Evolutionary conservation across 148 eudicot species (phyloP).

Genomic region (Suaeda aralocaspica): DNA sequence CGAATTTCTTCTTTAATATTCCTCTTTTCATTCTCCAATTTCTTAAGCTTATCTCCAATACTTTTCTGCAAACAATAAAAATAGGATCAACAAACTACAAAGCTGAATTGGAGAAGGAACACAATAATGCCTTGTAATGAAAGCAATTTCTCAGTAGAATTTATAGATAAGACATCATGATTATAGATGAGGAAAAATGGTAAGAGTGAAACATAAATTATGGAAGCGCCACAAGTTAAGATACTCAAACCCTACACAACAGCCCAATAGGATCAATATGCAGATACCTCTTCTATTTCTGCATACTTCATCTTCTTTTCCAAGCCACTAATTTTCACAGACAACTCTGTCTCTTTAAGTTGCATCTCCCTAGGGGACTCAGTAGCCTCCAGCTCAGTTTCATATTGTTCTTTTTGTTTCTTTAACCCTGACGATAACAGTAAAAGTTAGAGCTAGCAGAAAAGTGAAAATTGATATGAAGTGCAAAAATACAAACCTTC

Average conservation of each 20-base stretch:
- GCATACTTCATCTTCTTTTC: conserved; percentile 97
- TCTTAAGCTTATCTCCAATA: conserved; percentile 65
- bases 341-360: conserved; percentile 82
- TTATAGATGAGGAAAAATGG: not conserved
- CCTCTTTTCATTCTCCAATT: conserved; percentile 58
- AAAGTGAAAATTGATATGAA: conserved; percentile 13
- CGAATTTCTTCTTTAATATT: conserved; percentile 57
- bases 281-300: conserved; percentile 78
- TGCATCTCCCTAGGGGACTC: conserved; percentile 96
- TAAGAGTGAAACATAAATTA: not conserved
- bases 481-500: conserved; percentile 55
- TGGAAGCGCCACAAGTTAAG: conserved; percentile 11
- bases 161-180: not conserved
- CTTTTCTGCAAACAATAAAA: conserved; percentile 60
- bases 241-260: not conserved
- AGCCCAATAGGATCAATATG: not conserved
- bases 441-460: conserved; percentile 21
- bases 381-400: conserved; percentile 70
- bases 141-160: not conserved
- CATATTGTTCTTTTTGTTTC: conserved; percentile 68
- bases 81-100: conserved; percentile 13
- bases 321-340: conserved; percentile 91
- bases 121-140: not conserved
- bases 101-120: not conserved
- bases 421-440: conserved; percentile 52